A percentile compares a stretch with the other conserved stretches of the same genome.
phyloP scores from a whole-genome alignment of 1,139 yeast genomes.

The Candida freyschussii region DNA sequence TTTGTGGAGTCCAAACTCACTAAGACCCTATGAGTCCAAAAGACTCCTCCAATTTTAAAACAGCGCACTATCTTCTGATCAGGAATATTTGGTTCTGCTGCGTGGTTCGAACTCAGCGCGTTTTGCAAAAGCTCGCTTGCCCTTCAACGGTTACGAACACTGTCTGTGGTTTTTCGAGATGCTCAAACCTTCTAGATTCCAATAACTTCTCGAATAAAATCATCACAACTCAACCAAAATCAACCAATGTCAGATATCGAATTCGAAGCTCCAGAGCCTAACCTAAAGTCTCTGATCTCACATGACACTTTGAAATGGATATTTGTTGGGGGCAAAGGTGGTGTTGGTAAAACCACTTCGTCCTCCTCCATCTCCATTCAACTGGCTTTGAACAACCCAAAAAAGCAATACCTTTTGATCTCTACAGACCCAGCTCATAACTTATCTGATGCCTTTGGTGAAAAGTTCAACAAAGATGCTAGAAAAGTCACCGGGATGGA shows the following conservation, averaged over 20 bases:
- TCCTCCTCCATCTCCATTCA: conserved; percentile 95
- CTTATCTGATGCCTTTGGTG: conserved; percentile 95
- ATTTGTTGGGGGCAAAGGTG: conserved; percentile 98
- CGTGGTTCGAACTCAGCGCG: too few species aligned
- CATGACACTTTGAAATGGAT: conserved; percentile 86
- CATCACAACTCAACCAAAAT: background rate
- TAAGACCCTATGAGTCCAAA: too few species aligned
- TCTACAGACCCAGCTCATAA: conserved; percentile 99
- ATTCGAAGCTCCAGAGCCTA: conserved; percentile 48
- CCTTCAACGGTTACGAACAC: too few species aligned
- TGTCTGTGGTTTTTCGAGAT: too few species aligned
- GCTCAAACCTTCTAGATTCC: too few species aligned
- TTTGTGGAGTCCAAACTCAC: too few species aligned
- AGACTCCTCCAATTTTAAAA: too few species aligned
- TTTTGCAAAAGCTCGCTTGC: too few species aligned
- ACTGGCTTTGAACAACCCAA: conserved; percentile 73
- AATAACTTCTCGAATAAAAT: too few species aligned
- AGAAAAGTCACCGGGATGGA: conserved; percentile 83
- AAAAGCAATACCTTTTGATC: conserved; percentile 77
- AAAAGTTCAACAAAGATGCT: conserved; percentile 95
- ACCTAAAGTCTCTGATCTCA: conserved; percentile 55
- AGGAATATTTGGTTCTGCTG: too few species aligned
- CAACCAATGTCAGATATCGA: conserved; percentile 22
- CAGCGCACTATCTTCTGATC: too few species aligned
- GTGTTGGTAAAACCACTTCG: conserved; percentile 97